phyloP scores from a whole-genome alignment of 495 filamentous ascomycete species.

The Elasticomyces elasticus region DNA sequence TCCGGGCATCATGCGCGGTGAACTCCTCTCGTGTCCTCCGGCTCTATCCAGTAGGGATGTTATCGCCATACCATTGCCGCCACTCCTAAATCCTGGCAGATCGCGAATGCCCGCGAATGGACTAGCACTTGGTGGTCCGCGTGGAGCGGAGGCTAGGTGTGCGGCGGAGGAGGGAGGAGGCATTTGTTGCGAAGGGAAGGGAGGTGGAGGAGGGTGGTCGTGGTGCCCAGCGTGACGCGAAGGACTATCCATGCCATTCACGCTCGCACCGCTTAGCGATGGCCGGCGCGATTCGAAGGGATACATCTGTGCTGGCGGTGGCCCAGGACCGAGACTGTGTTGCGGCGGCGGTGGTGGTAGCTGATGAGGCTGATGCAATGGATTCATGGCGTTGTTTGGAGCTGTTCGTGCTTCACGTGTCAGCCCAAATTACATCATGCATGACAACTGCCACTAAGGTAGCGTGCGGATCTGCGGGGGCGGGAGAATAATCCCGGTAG shows the following conservation, averaged over 20 bases:
- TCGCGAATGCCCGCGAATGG: slow-evolving; percentile 44
- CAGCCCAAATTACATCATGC: too few species aligned
- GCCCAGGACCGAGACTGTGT: slow-evolving; percentile 18
- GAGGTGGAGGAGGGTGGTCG: slow-evolving; percentile 45
- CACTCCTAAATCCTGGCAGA: slow-evolving; percentile 41
- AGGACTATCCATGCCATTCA: not conserved
- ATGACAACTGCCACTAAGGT: too few species aligned
- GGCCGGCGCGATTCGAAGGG: slow-evolving; percentile 27
- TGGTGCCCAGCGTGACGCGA: slow-evolving; percentile 18
- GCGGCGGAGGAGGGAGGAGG: slow-evolving; percentile 38
- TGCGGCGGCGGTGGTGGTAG: slow-evolving; percentile 28
- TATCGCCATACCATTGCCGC: slow-evolving; percentile 87
- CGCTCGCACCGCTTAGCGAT: slow-evolving; percentile 28
- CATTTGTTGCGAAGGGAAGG: slow-evolving; percentile 49
- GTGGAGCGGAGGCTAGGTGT: slow-evolving; percentile 28
- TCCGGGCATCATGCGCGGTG: slow-evolving; percentile 19
- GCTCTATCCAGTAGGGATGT: slow-evolving; percentile 66
- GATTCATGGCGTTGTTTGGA: slow-evolving; percentile 1
- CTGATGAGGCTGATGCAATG: not conserved
- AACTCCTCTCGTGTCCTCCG: slow-evolving; percentile 13
- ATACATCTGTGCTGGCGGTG: slow-evolving; percentile 16
- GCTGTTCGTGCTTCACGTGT: too few species aligned
- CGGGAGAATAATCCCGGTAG: too few species aligned
- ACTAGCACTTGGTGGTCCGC: slow-evolving; percentile 32
- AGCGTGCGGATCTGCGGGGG: too few species aligned